Percentiles rank a stretch among this genome's conserved stretches.
Evolutionary conservation across 164 flowering plant genomes (phyloP).

Genomic region (Kingdonia uniflora): DNA sequence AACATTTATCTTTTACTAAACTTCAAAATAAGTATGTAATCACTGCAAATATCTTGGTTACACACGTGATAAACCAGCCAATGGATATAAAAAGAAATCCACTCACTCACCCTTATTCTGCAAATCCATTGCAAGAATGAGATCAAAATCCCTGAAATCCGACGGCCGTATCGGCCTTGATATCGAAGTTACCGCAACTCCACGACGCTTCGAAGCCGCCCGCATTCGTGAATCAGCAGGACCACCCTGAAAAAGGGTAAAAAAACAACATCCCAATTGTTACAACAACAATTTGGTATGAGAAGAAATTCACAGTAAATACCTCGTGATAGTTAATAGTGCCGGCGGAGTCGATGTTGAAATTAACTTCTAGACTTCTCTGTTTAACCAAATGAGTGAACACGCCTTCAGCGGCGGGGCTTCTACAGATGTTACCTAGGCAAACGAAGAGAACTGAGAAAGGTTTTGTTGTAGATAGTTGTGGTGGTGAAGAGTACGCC

Average conservation of each 20-base stretch:
- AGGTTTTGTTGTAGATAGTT: conserved; percentile 30
- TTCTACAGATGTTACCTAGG: conserved; percentile 91
- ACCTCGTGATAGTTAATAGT: conserved; percentile 47
- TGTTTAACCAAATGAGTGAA: conserved; percentile 65
- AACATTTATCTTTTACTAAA: too few species aligned
- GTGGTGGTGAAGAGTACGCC: conserved; percentile 6
- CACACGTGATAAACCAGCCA: too few species aligned
- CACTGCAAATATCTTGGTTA: too few species aligned
- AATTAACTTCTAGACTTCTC: conserved; percentile 47
- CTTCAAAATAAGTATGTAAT: too few species aligned
- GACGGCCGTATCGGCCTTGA: conserved; percentile 80
- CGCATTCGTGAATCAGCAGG: conserved; percentile 90
- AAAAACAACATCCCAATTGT: too few species aligned
- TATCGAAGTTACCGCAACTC: conserved; percentile 76
- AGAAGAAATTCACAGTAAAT: not conserved
- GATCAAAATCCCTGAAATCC: conserved; percentile 70
- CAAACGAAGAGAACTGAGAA: conserved; percentile 91
- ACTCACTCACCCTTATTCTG: conserved; percentile 79
- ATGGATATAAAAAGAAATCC: too few species aligned
- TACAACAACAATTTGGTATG: not conserved
- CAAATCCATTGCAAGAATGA: conserved; percentile 90
- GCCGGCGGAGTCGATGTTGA: conserved; percentile 97
- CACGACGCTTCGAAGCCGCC: conserved; percentile 76
- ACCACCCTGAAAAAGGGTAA: conserved; percentile 45
- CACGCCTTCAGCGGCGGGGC: conserved; percentile 98